phyloP scores from a whole-genome alignment of 2,329 filamentous ascomycete genomes.

The Diaporthe australafricana region DNA sequence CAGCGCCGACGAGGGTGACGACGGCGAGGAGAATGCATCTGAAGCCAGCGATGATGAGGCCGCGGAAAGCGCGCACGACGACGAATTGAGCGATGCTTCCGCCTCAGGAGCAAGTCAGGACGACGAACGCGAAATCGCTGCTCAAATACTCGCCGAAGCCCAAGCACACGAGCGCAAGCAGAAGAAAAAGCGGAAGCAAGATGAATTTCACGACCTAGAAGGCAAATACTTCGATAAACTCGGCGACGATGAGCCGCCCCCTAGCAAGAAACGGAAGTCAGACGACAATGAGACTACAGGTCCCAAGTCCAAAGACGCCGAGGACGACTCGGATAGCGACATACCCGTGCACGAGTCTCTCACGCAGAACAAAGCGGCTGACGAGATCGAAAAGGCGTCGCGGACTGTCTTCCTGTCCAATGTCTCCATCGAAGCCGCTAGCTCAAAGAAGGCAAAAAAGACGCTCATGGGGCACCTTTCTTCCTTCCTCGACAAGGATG shows the following conservation, averaged over 20 bases:
- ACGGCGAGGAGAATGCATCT: conserved; percentile 39
- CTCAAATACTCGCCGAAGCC: conserved; percentile 50
- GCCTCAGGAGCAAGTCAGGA: conserved; percentile 31
- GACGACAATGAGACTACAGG: conserved; percentile 60
- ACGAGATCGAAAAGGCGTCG: conserved; percentile 84
- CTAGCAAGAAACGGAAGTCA: conserved; percentile 63
- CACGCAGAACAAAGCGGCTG: conserved; percentile 61
- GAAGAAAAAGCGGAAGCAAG: conserved; percentile 73
- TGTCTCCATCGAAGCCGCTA: conserved; percentile 85
- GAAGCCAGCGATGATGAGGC: conserved; percentile 56
- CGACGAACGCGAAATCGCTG: conserved; percentile 49
- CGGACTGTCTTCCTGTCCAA: conserved; percentile 95
- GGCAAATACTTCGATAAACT: conserved; percentile 76
- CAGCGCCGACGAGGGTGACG: conserved; percentile 46
- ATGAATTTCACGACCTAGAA: conserved; percentile 78
- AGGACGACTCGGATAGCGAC: conserved; percentile 53
- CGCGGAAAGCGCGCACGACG: conserved; percentile 52
- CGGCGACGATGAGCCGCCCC: conserved; percentile 65
- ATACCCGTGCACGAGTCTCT: conserved; percentile 69
- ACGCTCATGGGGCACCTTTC: conserved; percentile 79
- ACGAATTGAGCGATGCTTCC: conserved; percentile 50
- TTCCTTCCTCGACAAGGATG: conserved; percentile 73
- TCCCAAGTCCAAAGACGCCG: conserved; percentile 52
- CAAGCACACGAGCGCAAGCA: conserved; percentile 57
- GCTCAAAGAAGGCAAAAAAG: conserved; percentile 84